These are phyloP conservation scores for Paramecium octaurelia DNA, from an alignment of 73 alveolate genomes.

Conservation along the genomic window DNA sequence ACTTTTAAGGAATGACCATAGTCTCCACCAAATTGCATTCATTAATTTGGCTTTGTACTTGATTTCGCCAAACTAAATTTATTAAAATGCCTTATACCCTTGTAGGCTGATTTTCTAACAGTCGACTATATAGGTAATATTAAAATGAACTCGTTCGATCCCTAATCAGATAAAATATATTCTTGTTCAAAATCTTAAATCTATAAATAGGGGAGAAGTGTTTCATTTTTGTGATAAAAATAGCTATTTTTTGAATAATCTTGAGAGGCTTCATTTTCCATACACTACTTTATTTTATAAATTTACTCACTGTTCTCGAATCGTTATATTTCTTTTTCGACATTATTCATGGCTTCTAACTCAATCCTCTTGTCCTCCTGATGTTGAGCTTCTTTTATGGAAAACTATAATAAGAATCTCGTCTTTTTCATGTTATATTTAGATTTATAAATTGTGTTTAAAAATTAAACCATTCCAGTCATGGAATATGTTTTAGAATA, in stretches of 20 bases:
- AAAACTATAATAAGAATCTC: not conserved
- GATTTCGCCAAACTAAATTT: not conserved
- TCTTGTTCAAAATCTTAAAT: not conserved
- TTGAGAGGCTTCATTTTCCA: conserved; percentile 35
- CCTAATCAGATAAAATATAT: not conserved
- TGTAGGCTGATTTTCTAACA: not conserved
- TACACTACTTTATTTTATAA: not conserved
- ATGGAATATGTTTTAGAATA: not conserved
- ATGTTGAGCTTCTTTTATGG: not conserved
- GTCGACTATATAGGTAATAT: not conserved
- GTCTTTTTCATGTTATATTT: not conserved
- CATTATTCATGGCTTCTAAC: not conserved
- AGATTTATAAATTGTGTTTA: not conserved
- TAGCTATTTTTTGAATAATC: conserved; percentile 11
- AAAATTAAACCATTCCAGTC: not conserved
- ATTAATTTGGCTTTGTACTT: not conserved
- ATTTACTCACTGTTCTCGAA: not conserved
- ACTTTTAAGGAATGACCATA: not conserved
- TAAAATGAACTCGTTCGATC: not conserved
- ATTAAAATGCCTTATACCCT: not conserved
- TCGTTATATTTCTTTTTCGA: not conserved
- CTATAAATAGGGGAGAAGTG: not conserved
- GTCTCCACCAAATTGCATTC: not conserved
- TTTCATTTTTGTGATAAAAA: conserved; percentile 19
- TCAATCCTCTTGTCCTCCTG: not conserved